Evolutionary conservation across 1,139 yeast genomes (phyloP).

Genomic region (Pneumocystis sp.): DNA sequence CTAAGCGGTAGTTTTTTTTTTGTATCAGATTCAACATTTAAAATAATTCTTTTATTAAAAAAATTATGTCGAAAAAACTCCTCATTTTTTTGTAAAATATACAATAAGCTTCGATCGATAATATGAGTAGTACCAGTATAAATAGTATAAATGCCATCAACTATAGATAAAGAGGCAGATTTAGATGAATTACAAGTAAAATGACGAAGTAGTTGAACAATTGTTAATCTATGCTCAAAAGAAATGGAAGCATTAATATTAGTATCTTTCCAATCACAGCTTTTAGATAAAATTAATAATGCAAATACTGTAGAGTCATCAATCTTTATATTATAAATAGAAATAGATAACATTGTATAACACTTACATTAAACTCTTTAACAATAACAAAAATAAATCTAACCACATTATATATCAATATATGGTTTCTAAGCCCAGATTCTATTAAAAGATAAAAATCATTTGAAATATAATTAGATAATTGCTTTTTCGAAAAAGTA

Average conservation of each 20-base stretch:
- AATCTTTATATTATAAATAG: background rate
- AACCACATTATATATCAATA: constrained; percentile 1
- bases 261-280: background rate
- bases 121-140: background rate
- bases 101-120: background rate
- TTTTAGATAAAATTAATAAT: background rate
- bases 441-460: constrained; percentile 6
- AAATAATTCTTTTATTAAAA: background rate
- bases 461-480: background rate
- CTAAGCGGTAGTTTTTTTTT: background rate
- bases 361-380: background rate
- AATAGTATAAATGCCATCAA: background rate
- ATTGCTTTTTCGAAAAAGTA: background rate
- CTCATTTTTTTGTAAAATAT: background rate
- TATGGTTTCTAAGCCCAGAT: constrained; percentile 8
- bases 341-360: background rate
- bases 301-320: background rate
- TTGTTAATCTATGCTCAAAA: background rate
- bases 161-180: background rate
- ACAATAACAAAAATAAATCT: constrained; percentile 1
- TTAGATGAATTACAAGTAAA: background rate
- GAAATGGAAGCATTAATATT: background rate
- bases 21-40: background rate
- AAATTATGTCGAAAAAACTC: background rate
- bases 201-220: background rate